Conservation (phyloP, 2,329 filamentous ascomycete genomes). For the Penicillium sumatraense region DNA sequence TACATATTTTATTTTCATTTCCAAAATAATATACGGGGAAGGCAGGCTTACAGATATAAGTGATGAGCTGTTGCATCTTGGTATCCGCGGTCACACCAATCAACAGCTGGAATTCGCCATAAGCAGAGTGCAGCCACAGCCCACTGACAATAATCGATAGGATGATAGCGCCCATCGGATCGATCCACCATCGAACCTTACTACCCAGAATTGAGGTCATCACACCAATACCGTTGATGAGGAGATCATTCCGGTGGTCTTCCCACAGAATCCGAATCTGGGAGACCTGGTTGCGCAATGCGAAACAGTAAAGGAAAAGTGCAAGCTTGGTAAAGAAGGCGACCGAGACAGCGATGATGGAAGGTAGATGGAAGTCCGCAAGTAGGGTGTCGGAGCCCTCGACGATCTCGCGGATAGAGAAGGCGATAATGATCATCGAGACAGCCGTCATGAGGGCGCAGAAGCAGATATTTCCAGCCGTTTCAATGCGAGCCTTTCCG, state of each 20-base stretch:
- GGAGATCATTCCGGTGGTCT: conserved; percentile 95
- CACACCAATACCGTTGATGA: conserved; percentile 93
- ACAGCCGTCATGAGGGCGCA: conserved; percentile 95
- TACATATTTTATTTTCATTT: background rate
- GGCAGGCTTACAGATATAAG: conserved; percentile 74
- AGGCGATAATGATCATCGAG: conserved; percentile 88
- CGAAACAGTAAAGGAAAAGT: conserved; percentile 91
- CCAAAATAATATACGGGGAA: background rate
- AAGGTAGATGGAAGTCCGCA: conserved; percentile 76
- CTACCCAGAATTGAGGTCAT: conserved; percentile 88
- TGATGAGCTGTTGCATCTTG: conserved; percentile 88
- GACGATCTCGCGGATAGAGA: conserved; percentile 74
- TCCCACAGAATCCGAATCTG: conserved; percentile 94
- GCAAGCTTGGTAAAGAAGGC: conserved; percentile 83
- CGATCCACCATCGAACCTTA: conserved; percentile 92
- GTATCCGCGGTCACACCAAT: conserved; percentile 88
- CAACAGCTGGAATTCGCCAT: conserved; percentile 85
- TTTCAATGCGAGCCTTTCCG: conserved; percentile 92
- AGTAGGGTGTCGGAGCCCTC: conserved; percentile 52
- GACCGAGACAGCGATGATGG: conserved; percentile 80
- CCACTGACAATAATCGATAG: conserved; percentile 76
- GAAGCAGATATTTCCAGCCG: conserved; percentile 93
- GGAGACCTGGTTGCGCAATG: conserved; percentile 85
- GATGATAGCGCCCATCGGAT: conserved; percentile 86
- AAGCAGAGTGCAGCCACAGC: conserved; percentile 85